These are phyloP conservation scores for Aaosphaeria arxii DNA, from an alignment of 2,329 filamentous ascomycete species.

Conservation along the genomic window DNA sequence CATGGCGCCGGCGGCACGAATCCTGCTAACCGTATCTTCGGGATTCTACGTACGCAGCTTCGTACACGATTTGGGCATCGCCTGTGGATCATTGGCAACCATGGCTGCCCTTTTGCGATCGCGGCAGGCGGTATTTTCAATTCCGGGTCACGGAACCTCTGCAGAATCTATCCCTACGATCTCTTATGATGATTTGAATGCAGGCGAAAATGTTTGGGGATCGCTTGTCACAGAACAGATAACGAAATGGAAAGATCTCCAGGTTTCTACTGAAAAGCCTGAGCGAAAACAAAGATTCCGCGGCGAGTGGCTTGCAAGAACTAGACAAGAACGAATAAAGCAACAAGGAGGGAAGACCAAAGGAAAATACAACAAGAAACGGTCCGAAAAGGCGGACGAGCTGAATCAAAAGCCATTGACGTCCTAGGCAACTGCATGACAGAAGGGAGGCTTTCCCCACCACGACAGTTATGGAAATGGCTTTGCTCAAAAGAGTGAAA, in stretches of 20 bases:
- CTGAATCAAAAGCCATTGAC: no score
- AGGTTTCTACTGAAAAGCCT: constrained; percentile 13
- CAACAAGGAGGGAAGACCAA: constrained; percentile 15
- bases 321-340: constrained; percentile 24
- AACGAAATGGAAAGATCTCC: constrained; percentile 10
- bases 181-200: constrained; percentile 19
- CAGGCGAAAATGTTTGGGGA: constrained; percentile 21
- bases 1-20: constrained; percentile 15
- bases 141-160: neutral
- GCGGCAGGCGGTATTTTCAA: constrained; percentile 19
- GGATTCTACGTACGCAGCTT: constrained; percentile 34
- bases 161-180: constrained; percentile 9
- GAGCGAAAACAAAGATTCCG: constrained; percentile 23
- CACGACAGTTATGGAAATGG: no score
- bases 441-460: no score
- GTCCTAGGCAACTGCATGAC: no score
- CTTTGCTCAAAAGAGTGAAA: no score
- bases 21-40: constrained; percentile 22
- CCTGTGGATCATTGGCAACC: constrained; percentile 18
- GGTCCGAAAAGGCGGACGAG: no score
- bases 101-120: constrained; percentile 24
- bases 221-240: constrained; percentile 17
- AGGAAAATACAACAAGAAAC: constrained; percentile 1
- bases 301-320: constrained; percentile 23
- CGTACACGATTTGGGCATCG: constrained; percentile 26